Conservation (phyloP, 305 asterid species). For the Fraxinus paxiana region DNA sequence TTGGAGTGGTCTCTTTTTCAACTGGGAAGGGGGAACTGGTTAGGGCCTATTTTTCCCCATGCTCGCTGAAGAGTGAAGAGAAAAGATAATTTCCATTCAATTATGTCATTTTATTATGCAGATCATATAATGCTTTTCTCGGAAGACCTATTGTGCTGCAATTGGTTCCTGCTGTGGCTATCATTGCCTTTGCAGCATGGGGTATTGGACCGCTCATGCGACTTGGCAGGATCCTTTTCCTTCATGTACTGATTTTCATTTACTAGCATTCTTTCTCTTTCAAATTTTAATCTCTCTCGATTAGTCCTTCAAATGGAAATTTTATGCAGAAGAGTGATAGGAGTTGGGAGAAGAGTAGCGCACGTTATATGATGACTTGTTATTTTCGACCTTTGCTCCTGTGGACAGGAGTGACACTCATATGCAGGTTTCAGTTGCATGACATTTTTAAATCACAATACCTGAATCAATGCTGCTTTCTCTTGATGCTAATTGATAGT, state of each 20-base stretch:
- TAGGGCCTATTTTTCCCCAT: background rate
- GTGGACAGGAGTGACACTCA: constrained; percentile 72
- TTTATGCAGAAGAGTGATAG: constrained; percentile 59
- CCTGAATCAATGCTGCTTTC: constrained; percentile 19
- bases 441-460: background rate
- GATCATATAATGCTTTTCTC: constrained; percentile 56
- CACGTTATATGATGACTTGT: constrained; percentile 55
- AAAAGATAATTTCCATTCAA: background rate
- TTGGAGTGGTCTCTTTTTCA: constrained; percentile 16
- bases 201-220: constrained; percentile 79
- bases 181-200: constrained; percentile 72
- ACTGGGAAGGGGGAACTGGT: background rate
- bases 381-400: constrained; percentile 76
- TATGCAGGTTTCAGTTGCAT: constrained; percentile 60
- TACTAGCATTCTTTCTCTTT: constrained; percentile 16
- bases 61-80: background rate
- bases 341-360: constrained; percentile 69
- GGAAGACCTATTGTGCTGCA: constrained; percentile 52
- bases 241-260: constrained; percentile 42
- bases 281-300: background rate
- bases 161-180: constrained; percentile 74
- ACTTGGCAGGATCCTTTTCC: constrained; percentile 58
- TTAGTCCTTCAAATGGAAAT: background rate
- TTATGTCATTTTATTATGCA: constrained; percentile 36
- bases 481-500: background rate